Evolutionary conservation across 2,329 filamentous ascomycete genomes (phyloP).

Genomic region (Aspergillus viridinutans): DNA sequence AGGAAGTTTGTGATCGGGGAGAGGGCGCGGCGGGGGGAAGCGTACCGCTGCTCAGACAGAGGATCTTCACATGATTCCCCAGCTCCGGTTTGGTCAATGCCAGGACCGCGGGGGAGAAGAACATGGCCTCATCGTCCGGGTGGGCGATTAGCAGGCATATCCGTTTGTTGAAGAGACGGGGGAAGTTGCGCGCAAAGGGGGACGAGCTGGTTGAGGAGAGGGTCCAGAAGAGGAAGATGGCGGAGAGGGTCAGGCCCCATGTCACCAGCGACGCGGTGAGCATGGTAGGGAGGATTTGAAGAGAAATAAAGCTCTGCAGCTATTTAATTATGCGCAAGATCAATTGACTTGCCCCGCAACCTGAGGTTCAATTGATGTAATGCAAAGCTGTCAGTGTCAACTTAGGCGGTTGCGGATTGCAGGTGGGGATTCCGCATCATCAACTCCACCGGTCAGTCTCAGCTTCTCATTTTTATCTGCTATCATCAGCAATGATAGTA

Average conservation of each 20-base stretch:
- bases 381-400: background rate
- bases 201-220: slow-evolving; percentile 39
- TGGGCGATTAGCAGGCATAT: slow-evolving; percentile 93
- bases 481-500: background rate
- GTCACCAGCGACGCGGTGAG: slow-evolving; percentile 20
- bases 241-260: slow-evolving; percentile 33
- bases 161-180: slow-evolving; percentile 71
- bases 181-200: slow-evolving; percentile 41
- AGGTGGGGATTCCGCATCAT: background rate
- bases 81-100: slow-evolving; percentile 74
- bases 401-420: background rate
- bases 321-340: background rate
- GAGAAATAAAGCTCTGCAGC: background rate
- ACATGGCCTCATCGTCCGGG: slow-evolving; percentile 99
- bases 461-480: background rate
- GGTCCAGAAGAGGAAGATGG: slow-evolving; percentile 43
- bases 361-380: background rate
- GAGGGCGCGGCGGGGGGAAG: background rate
- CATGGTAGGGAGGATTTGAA: slow-evolving; percentile 8
- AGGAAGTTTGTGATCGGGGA: background rate
- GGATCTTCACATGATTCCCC: slow-evolving; percentile 88
- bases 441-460: background rate
- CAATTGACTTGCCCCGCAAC: background rate
- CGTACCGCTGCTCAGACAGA: slow-evolving; percentile 82
- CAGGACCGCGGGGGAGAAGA: slow-evolving; percentile 86